A percentile compares a stretch with the other conserved stretches of the same genome.
Evolutionary conservation across 805 yeast genomes (phyloP).

Genomic region (Saccharomyces jurei): DNA sequence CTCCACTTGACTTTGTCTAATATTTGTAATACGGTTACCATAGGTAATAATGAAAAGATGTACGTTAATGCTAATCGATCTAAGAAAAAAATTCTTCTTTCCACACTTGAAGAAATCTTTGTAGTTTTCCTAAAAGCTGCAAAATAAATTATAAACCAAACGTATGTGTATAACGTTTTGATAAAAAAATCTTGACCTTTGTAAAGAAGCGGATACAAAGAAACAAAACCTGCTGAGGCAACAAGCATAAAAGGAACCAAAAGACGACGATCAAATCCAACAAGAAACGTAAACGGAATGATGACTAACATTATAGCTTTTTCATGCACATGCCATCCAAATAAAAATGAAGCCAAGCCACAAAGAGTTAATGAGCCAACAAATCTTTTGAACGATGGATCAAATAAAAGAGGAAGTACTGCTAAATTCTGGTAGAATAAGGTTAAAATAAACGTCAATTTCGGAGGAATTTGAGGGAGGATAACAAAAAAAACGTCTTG

Average conservation of each 20-base stretch:
- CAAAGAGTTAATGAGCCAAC: slow-evolving; percentile 80
- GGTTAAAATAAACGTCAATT: slow-evolving; percentile 67
- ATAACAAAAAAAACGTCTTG: slow-evolving; percentile 81
- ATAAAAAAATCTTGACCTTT: slow-evolving; percentile 74
- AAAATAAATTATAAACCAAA: slow-evolving; percentile 77
- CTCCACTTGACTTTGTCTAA: slow-evolving; percentile 50
- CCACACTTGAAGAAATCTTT: slow-evolving; percentile 33
- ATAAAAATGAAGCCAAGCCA: slow-evolving; percentile 82
- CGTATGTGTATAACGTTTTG: slow-evolving; percentile 66
- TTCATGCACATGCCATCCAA: slow-evolving; percentile 99
- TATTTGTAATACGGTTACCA: slow-evolving; percentile 42
- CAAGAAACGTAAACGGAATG: slow-evolving; percentile 77
- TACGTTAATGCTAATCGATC: slow-evolving; percentile 66
- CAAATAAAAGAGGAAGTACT: slow-evolving; percentile 57
- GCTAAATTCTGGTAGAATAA: slow-evolving; percentile 79
- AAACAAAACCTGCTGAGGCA: slow-evolving; percentile 73
- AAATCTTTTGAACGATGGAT: slow-evolving; percentile 72
- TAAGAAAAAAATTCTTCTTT: slow-evolving; percentile 50
- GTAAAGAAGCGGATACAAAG: slow-evolving; percentile 78
- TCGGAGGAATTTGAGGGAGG: slow-evolving; percentile 74
- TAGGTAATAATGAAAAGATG: slow-evolving; percentile 55
- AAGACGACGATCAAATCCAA: slow-evolving; percentile 61
- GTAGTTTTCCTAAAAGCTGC: slow-evolving; percentile 66
- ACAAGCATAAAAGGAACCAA: slow-evolving; percentile 64
- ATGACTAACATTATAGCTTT: slow-evolving; percentile 88